Conservation (phyloP, 371 early-diverging fungal genomes). For the Mucor racemosus region DNA sequence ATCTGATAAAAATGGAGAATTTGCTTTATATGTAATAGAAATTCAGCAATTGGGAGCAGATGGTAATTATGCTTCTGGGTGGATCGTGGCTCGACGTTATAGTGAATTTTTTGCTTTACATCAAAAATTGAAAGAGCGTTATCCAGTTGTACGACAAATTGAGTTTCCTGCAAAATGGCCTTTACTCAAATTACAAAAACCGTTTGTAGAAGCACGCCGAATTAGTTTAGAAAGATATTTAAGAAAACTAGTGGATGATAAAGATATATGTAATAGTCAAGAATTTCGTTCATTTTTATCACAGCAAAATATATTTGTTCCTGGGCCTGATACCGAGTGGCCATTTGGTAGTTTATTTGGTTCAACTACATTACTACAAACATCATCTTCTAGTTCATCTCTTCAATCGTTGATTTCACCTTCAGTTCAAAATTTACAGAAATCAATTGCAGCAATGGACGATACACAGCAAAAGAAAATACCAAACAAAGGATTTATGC, state of each 20-base stretch:
- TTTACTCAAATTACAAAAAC: slow-evolving; percentile 60
- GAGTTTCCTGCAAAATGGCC: slow-evolving; percentile 82
- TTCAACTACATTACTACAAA: background rate
- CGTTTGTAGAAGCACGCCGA: slow-evolving; percentile 74
- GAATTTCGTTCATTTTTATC: slow-evolving; percentile 70
- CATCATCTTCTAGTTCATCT: slow-evolving; percentile 11
- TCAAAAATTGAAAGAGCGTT: slow-evolving; percentile 62
- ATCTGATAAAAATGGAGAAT: slow-evolving; percentile 63
- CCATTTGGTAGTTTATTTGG: slow-evolving; percentile 18
- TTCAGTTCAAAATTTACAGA: slow-evolving; percentile 33
- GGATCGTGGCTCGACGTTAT: slow-evolving; percentile 82
- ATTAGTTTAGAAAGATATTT: slow-evolving; percentile 74
- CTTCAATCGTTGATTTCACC: slow-evolving; percentile 17
- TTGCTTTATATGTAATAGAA: slow-evolving; percentile 79
- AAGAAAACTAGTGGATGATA: slow-evolving; percentile 60
- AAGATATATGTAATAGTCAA: slow-evolving; percentile 58
- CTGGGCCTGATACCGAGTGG: slow-evolving; percentile 35
- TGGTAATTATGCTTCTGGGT: slow-evolving; percentile 66
- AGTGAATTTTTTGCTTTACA: slow-evolving; percentile 84
- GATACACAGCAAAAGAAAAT: background rate
- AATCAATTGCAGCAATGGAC: slow-evolving; percentile 18
- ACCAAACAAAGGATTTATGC: slow-evolving; percentile 58
- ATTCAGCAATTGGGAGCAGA: slow-evolving; percentile 68
- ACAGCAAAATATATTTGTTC: slow-evolving; percentile 61
- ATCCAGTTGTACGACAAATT: slow-evolving; percentile 60